Evolutionary conservation across 177 flowering plant species (phyloP), one percentile per base, ranked within the genome.

Genomic region (Vitis hybrid): DNA sequence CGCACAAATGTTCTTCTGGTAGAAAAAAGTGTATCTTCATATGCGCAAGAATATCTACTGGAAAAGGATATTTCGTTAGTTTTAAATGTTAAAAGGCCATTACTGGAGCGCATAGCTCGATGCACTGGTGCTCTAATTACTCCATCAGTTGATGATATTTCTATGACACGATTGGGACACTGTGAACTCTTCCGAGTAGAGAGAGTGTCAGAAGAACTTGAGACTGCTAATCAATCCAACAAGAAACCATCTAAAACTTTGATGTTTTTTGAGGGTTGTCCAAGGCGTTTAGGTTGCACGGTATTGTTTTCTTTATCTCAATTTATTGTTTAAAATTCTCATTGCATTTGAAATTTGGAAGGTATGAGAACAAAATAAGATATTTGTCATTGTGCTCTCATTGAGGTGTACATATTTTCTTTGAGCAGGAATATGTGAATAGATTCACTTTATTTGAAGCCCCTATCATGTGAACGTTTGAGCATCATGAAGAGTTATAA

Each of bases 221-320:
- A 78, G 66, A 15, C 72, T 56, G 58, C 76, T 62, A 81, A 75
- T 75, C 95, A 88, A 72, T 70, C 76, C 56, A 85, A 79, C 82
- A 92, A 78, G 81, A 94, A 82, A 69, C 85, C 87, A 15, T 81
- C 89, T 2, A 96, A 90, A 79, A 96, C 97, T 1, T 81, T 96
- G 79, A 96, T 96, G 99, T 92, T 79, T 78, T 92, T 96, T 80
- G 99, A 94, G 82, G 97, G 98, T 52, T 96, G 99, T 74, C 96
- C 99, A 19, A 82, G 90, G 85, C 99, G 97, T 51, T 78, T 91
- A 67, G 97, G 97, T 65, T 96, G 99, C 94, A 96, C 99, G 97
- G 99, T 96, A 90, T 74, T 71, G 68, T 63, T 60, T 64, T 21
- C 65, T 39, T 39, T 39, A 39, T 39, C 45, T 39, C 45, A 39